Percentiles rank a stretch among this genome's conserved stretches.
These are phyloP conservation scores for Fusarium praegraminearum DNA, from an alignment of 2,329 filamentous ascomycete genomes.

Conservation along the genomic window DNA sequence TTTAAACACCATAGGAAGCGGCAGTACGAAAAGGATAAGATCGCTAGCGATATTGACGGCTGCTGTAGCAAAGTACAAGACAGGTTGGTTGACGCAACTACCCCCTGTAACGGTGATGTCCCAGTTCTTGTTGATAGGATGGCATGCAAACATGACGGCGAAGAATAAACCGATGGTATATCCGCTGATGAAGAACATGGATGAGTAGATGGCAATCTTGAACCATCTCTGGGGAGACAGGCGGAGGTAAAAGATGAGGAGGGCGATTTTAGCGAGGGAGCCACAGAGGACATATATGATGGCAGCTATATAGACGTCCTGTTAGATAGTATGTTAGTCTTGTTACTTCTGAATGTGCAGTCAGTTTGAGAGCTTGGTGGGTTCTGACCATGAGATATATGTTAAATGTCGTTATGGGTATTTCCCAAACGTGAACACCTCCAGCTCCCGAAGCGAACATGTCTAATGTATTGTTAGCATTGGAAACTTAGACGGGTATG, in stretches of 20 bases:
- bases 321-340: not conserved
- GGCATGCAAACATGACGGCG: constrained; percentile 54
- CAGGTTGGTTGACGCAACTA: constrained; percentile 60
- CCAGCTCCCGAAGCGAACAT: constrained; percentile 46
- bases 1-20: constrained; percentile 59
- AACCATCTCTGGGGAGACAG: constrained; percentile 54
- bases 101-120: constrained; percentile 48
- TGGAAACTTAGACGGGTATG: rapidly evolving
- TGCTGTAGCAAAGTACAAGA: constrained; percentile 62
- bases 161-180: constrained; percentile 53
- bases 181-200: constrained; percentile 47
- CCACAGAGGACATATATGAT: constrained; percentile 53
- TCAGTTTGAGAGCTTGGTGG: rapidly evolving
- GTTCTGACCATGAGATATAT: constrained; percentile 43
- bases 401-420: constrained; percentile 46
- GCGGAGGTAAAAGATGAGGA: constrained; percentile 55
- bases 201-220: constrained; percentile 48
- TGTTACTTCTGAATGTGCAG: rapidly evolving
- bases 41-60: constrained; percentile 62
- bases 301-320: constrained; percentile 48
- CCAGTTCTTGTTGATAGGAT: constrained; percentile 50
- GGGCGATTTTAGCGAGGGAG: constrained; percentile 53
- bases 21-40: constrained; percentile 59
- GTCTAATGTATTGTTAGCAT: constrained; percentile 33
- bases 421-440: constrained; percentile 51